These are phyloP conservation scores for Deinandra increscens DNA, from an alignment of 129 eudicot genomes.

Conservation along the genomic window DNA sequence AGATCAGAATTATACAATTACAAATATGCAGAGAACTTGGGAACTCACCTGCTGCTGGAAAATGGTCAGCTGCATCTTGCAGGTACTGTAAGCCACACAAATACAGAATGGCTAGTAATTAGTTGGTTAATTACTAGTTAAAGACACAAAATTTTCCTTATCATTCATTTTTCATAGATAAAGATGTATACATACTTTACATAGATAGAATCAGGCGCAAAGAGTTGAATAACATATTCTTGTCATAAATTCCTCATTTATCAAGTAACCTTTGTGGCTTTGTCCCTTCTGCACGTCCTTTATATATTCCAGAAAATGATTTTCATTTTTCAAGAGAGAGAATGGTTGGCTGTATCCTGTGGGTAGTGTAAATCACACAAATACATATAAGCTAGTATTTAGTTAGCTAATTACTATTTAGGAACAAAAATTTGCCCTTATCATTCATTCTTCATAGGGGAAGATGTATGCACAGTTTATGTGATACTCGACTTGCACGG, in stretches of 20 bases:
- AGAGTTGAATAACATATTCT: not conserved
- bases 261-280: not conserved
- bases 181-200: not conserved
- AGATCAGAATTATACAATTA: conserved; percentile 16
- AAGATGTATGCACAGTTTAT: no score
- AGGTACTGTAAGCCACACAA: conserved; percentile 11
- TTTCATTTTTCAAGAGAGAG: not conserved
- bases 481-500: no score
- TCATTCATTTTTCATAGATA: not conserved
- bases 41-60: not conserved
- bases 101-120: no score
- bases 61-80: conserved; percentile 9
- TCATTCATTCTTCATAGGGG: no score
- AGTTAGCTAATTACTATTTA: no score
- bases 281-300: not conserved
- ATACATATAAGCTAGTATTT: no score
- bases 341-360: not conserved
- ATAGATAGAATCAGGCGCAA: not conserved
- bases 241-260: not conserved
- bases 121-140: not conserved
- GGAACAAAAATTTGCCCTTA: no score
- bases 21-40: not conserved
- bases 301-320: no score
- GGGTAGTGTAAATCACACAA: no score
- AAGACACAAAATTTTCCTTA: not conserved